Percentiles rank a stretch among this genome's conserved stretches.
These are phyloP conservation scores for Cylindrotheca fusiformis DNA, from an alignment of 108 stramenopile species.

Conservation along the genomic window DNA sequence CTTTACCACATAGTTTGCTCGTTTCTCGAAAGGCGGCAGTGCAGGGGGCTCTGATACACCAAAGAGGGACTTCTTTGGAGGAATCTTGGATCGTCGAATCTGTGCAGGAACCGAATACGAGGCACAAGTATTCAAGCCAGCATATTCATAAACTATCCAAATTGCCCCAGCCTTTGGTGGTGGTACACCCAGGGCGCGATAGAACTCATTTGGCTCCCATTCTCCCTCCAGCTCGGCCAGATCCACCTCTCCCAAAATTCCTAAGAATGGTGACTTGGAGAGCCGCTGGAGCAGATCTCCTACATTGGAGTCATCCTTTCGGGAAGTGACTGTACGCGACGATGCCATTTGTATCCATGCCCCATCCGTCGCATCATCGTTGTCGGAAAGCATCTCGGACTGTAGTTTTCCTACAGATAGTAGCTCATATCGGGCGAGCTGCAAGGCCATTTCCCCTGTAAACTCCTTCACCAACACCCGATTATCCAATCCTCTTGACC, in stretches of 20 bases:
- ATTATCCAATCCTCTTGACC: slow-evolving; percentile 61
- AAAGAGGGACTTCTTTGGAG: slow-evolving; percentile 63
- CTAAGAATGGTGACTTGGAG: slow-evolving; percentile 38
- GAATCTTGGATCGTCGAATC: slow-evolving; percentile 41
- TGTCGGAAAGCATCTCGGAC: slow-evolving; percentile 39
- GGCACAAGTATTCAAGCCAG: slow-evolving; percentile 55
- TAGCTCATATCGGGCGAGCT: slow-evolving; percentile 54
- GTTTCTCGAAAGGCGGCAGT: slow-evolving; percentile 55
- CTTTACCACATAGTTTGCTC: slow-evolving; percentile 66
- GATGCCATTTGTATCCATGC: slow-evolving; percentile 55
- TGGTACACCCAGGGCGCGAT: slow-evolving; percentile 59
- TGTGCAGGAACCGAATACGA: slow-evolving; percentile 47
- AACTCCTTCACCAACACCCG: slow-evolving; percentile 79
- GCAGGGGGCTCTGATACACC: slow-evolving; percentile 39
- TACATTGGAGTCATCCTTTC: slow-evolving; percentile 63
- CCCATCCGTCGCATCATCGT: slow-evolving; percentile 29
- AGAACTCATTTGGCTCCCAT: slow-evolving; percentile 70
- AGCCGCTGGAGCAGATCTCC: slow-evolving; percentile 34
- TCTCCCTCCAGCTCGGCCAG: slow-evolving; percentile 76
- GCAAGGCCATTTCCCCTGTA: slow-evolving; percentile 47
- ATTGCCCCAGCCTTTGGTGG: slow-evolving; percentile 62
- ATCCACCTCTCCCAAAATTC: slow-evolving; percentile 74
- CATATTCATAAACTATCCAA: slow-evolving; percentile 83
- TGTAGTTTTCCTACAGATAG: slow-evolving; percentile 47
- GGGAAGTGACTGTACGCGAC: slow-evolving; percentile 39